Percentiles rank a stretch among this genome's conserved stretches.
These are phyloP conservation scores for Mycena chlorophos DNA, from an alignment of 768 basidiomycete species.

Conservation along the genomic window DNA sequence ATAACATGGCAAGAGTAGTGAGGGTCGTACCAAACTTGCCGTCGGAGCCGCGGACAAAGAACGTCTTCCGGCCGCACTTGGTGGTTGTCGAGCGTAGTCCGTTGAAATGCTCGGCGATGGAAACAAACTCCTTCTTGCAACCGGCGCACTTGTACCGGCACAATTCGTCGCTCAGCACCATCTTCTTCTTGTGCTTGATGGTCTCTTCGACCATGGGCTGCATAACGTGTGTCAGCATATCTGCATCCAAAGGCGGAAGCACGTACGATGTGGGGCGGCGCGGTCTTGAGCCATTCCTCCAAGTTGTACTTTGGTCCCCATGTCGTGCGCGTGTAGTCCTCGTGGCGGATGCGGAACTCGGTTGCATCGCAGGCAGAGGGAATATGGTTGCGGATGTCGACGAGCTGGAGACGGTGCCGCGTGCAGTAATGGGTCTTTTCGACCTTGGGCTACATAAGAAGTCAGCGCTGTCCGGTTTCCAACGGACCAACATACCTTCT, in stretches of 20 bases:
- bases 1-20: too few species aligned
- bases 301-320: not conserved
- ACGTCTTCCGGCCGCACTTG: not conserved
- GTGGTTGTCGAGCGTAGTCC: not conserved
- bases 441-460: not conserved
- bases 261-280: not conserved
- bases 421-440: not conserved
- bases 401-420: not conserved
- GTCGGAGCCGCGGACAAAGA: too few species aligned
- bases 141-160: conserved; percentile 1
- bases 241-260: not conserved
- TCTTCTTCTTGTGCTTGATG: not conserved
- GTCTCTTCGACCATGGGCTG: not conserved
- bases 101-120: not conserved
- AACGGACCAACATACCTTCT: too few species aligned
- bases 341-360: not conserved
- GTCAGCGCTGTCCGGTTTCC: too few species aligned
- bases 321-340: not conserved
- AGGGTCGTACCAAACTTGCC: too few species aligned
- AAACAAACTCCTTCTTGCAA: not conserved
- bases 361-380: not conserved
- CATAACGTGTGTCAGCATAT: not conserved
- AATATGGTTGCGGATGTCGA: conserved; percentile 1
- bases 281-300: not conserved
- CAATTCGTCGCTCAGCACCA: not conserved